Evolutionary conservation across 768 basidiomycete species (phyloP).

Genomic region (Flagelloscypha sp.): DNA sequence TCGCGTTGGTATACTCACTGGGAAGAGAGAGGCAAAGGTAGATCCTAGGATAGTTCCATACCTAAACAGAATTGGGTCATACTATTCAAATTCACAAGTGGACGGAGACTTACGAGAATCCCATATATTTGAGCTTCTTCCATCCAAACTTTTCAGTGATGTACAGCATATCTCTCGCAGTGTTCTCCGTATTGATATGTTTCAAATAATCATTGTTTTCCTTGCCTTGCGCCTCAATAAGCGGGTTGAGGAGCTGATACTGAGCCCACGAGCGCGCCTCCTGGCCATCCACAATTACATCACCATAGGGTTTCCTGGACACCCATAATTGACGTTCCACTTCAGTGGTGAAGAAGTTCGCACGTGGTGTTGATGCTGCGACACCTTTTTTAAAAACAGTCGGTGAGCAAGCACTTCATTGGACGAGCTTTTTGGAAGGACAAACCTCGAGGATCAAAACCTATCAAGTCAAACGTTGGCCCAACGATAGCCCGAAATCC

Average conservation of each 20-base stretch:
- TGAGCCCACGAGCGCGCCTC: too few relatives aligned
- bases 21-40: slow-evolving; percentile 20
- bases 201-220: slow-evolving; percentile 9
- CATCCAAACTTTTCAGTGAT: slow-evolving; percentile 6
- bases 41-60: slow-evolving; percentile 21
- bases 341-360: slow-evolving; percentile 8
- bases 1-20: slow-evolving; percentile 10
- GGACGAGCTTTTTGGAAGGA: background rate
- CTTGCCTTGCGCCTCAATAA: slow-evolving; percentile 11
- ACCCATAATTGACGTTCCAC: slow-evolving; percentile 8
- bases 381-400: slow-evolving; percentile 11
- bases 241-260: too few relatives aligned
- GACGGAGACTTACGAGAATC: slow-evolving; percentile 23
- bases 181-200: slow-evolving; percentile 7
- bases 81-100: too few relatives aligned
- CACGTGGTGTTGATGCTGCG: slow-evolving; percentile 9
- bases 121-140: slow-evolving; percentile 19
- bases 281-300: too few relatives aligned
- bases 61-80: slow-evolving; percentile 5
- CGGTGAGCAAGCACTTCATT: background rate
- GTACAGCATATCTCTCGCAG: slow-evolving; percentile 7
- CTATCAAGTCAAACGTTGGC: slow-evolving; percentile 36
- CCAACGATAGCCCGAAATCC: slow-evolving; percentile 26
- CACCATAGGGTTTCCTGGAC: too few relatives aligned
- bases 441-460: slow-evolving; percentile 40